Base-by-base conservation (phyloP, 306 rosid genomes). In the Senna siamea region DNA sequence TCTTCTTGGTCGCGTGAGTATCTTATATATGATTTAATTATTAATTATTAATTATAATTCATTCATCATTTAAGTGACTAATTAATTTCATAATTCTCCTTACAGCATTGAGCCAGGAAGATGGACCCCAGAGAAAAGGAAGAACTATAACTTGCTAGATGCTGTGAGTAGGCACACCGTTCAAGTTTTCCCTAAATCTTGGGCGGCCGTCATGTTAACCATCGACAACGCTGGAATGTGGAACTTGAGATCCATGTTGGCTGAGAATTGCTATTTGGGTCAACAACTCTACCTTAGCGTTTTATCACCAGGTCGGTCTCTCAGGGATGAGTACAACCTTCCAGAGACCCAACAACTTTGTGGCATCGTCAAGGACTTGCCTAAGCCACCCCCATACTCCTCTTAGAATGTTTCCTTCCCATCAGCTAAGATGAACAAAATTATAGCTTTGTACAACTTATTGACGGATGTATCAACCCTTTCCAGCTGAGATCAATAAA, bases 221-320 rank as follows among this genome's bases (percentile, higher is more conserved):
- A 84, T 83, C 17, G 96, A 90, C 76, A 90, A 87, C 15, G 89
- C 88, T 11, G 96, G 96, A 60, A 90, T 90, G 92, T 90, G 96
- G 96, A 87, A 90, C 46, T 14, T 90, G 56, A 75, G 96, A 47
- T 90, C 89, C 0, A 89, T 84, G 70, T 23, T 30, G 1, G 66
- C 83, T 5, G 96, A 90, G 85, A 82, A 77, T 34, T 82, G 90
- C 12, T 87, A 90, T 79, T 43, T 90, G 57, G 96, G 96, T 5
- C 96, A 90, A 26, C 89, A 90, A 30, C 71, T 90, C n/a, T 90
- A 90, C 67, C 0, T 86, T 0, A 84, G 89, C 19, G 82, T 90
- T 20, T 46, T 72, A 23, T 84, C 89, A 1, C 76, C 80, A 0
- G 76, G 62, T 10, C 70, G 38, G 0, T 87, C 96, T 2, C 70